A percentile compares a stretch with the other conserved stretches of the same genome.
These are phyloP conservation scores for Uronychia binucleata DNA, from an alignment of 73 alveolate genomes.

Conservation along the genomic window DNA sequence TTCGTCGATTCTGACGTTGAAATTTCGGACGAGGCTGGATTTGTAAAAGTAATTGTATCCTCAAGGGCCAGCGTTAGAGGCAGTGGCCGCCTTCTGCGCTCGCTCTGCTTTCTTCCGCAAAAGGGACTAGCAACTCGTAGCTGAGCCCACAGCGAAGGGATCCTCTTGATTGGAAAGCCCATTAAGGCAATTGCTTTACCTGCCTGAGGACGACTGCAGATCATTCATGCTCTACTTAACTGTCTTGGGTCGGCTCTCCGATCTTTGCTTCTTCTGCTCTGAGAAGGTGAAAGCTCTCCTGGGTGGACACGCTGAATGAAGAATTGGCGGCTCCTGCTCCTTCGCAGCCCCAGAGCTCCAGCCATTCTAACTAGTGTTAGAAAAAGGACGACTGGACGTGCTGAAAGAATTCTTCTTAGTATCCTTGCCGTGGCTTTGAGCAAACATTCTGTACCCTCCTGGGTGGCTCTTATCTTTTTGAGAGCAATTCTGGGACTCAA, in stretches of 20 bases:
- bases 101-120: background rate
- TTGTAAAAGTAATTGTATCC: background rate
- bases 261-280: background rate
- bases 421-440: background rate
- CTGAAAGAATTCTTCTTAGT: background rate
- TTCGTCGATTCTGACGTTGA: background rate
- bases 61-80: background rate
- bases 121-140: background rate
- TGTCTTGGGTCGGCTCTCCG: background rate
- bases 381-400: background rate
- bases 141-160: background rate
- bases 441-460: background rate
- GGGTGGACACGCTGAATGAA: background rate
- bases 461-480: too few species aligned
- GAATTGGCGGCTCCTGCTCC: background rate
- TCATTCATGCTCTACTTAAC: too few species aligned
- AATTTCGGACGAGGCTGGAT: background rate
- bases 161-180: background rate
- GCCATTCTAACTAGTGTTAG: background rate
- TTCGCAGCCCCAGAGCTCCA: background rate
- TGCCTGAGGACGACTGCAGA: too few species aligned
- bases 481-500: too few species aligned
- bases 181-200: too few species aligned
- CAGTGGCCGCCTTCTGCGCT: background rate
- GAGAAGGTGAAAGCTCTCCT: background rate